These are phyloP conservation scores for Mucor irregularis DNA, from an alignment of 371 early-diverging fungal genomes.

Conservation along the genomic window DNA sequence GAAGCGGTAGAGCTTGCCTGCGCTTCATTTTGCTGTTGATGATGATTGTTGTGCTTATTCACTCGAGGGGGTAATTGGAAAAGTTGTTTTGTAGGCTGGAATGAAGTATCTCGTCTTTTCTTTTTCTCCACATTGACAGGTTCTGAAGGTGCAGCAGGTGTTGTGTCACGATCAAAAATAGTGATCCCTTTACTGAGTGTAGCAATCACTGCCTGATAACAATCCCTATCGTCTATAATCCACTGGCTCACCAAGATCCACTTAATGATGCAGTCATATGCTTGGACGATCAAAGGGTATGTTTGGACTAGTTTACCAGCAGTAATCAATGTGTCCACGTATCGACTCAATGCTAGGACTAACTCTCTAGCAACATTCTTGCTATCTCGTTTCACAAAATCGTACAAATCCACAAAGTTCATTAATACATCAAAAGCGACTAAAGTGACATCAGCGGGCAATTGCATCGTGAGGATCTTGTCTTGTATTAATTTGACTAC, in stretches of 20 bases:
- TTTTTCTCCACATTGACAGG: constrained; percentile 36
- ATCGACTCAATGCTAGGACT: constrained; percentile 68
- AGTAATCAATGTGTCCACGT: constrained; percentile 63
- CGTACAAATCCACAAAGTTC: constrained; percentile 66
- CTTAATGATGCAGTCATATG: constrained; percentile 76
- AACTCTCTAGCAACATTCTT: constrained; percentile 75
- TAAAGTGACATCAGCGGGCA: constrained; percentile 67
- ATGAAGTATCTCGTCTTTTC: constrained; percentile 46
- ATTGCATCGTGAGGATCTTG: constrained; percentile 67
- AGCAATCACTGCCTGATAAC: constrained; percentile 65
- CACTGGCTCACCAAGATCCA: constrained; percentile 77
- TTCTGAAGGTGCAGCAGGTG: constrained; percentile 6
- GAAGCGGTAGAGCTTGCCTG: not conserved
- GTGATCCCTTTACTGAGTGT: constrained; percentile 73
- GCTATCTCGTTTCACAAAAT: constrained; percentile 67
- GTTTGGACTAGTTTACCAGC: constrained; percentile 46
- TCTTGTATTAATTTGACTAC: constrained; percentile 76
- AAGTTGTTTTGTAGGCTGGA: constrained; percentile 49
- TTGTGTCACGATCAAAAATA: constrained; percentile 54
- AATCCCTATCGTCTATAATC: constrained; percentile 73
- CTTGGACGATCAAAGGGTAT: constrained; percentile 64
- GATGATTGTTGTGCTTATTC: constrained; percentile 22
- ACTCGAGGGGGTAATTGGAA: constrained; percentile 46
- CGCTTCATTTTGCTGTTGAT: not conserved
- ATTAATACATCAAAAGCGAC: constrained; percentile 73